phyloP scores from a whole-genome alignment of 257 asterid genomes.

The Nyctanthes arbortristis region DNA sequence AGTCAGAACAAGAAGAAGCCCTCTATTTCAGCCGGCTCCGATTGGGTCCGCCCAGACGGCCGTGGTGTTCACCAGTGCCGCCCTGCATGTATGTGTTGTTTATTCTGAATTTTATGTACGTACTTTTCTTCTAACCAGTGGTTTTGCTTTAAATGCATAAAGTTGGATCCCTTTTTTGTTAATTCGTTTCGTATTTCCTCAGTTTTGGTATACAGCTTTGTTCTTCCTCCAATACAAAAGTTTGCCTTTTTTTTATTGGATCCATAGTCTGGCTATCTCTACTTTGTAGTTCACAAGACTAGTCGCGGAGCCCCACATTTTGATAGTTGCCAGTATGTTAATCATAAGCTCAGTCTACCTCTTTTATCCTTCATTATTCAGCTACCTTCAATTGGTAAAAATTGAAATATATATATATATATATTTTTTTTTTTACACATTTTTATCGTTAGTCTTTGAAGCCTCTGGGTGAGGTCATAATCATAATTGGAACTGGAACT shows the following conservation, averaged over 20 bases:
- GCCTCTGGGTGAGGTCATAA: too few relatives aligned
- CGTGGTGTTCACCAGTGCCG: conserved; percentile 89
- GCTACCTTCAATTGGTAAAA: too few relatives aligned
- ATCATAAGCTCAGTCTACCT: too few relatives aligned
- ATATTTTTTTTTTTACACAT: too few relatives aligned
- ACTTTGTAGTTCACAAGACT: not conserved
- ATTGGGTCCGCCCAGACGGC: conserved; percentile 85
- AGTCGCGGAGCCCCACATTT: too few relatives aligned
- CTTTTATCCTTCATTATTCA: too few relatives aligned
- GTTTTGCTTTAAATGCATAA: conserved; percentile 12
- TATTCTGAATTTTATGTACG: not conserved
- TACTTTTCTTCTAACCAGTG: not conserved
- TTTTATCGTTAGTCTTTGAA: too few relatives aligned
- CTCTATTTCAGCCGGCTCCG: conserved; percentile 40
- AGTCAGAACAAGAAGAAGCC: conserved; percentile 45
- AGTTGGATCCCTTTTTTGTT: conserved; percentile 5
- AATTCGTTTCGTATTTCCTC: not conserved
- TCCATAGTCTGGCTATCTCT: not conserved
- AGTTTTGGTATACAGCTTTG: not conserved
- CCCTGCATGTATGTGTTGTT: conserved; percentile 67
- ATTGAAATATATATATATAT: too few relatives aligned
- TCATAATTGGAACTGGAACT: too few relatives aligned
- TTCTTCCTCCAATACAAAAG: not conserved
- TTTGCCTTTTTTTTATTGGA: not conserved
- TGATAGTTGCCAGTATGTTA: too few relatives aligned